Percentiles rank a stretch among this genome's conserved stretches.
These are phyloP conservation scores for Rachicladosporium sp. DNA, from an alignment of 2,329 filamentous ascomycete genomes.

Conservation along the genomic window DNA sequence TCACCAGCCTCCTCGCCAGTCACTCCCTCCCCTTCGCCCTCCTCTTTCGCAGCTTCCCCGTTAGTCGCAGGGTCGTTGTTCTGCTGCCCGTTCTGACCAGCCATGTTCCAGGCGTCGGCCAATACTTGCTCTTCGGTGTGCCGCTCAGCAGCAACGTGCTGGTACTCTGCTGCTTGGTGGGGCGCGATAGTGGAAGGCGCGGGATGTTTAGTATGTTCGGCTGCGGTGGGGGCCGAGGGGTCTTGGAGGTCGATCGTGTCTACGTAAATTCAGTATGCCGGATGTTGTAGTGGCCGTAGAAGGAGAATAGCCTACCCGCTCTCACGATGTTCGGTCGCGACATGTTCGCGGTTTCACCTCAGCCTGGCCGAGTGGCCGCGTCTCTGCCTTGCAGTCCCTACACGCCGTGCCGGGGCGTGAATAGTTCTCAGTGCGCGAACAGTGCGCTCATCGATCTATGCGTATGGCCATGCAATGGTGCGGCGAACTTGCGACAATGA, in stretches of 20 bases:
- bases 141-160: slow-evolving; percentile 63
- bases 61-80: slow-evolving; percentile 40
- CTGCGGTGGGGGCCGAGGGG: slow-evolving; percentile 66
- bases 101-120: slow-evolving; percentile 40
- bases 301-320: too few species aligned
- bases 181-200: slow-evolving; percentile 50
- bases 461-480: too few species aligned
- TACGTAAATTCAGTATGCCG: slow-evolving; percentile 25
- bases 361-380: too few species aligned
- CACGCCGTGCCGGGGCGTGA: too few species aligned
- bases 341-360: too few species aligned
- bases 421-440: too few species aligned
- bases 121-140: slow-evolving; percentile 59
- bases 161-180: slow-evolving; percentile 76
- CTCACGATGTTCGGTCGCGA: too few species aligned
- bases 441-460: too few species aligned
- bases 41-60: slow-evolving; percentile 13
- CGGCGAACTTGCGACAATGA: too few species aligned
- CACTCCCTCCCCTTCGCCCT: slow-evolving; percentile 24
- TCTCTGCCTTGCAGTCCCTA: too few species aligned
- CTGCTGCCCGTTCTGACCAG: slow-evolving; percentile 32
- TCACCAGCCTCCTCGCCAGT: slow-evolving; percentile 48
- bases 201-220: slow-evolving; percentile 59
- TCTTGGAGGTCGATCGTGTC: slow-evolving; percentile 94
- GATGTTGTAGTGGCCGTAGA: too few species aligned